These are phyloP conservation scores for Mycena polygramma DNA, from an alignment of 768 basidiomycete genomes.

Conservation along the genomic window DNA sequence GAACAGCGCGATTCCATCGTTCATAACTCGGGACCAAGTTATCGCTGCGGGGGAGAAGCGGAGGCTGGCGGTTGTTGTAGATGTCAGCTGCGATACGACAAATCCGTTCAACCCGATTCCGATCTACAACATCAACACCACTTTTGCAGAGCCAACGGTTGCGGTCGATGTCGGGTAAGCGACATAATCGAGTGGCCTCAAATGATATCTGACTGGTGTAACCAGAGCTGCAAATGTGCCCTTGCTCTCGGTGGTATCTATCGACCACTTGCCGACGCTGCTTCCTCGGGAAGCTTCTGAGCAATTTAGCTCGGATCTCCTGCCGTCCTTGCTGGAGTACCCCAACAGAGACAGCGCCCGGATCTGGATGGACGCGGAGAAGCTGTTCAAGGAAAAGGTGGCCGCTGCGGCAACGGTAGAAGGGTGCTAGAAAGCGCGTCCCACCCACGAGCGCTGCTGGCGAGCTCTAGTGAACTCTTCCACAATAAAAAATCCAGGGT, in stretches of 20 bases:
- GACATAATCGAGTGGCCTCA: constrained; percentile 20
- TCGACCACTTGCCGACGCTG: constrained; percentile 96
- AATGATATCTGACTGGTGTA: constrained; percentile 32
- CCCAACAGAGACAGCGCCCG: constrained; percentile 74
- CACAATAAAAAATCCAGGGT: too few relatives aligned
- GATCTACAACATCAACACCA: constrained; percentile 94
- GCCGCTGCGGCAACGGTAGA: constrained; percentile 52
- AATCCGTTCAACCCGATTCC: constrained; percentile 99
- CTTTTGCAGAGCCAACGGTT: constrained; percentile 92
- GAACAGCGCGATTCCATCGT: constrained; percentile 85
- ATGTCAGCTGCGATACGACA: constrained; percentile 99
- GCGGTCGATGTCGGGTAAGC: constrained; percentile 85
- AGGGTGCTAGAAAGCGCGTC: too few relatives aligned
- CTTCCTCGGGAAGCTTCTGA: constrained; percentile 97
- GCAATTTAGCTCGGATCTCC: constrained; percentile 82
- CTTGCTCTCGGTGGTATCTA: constrained; percentile 88
- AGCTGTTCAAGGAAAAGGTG: constrained; percentile 75
- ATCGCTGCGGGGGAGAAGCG: constrained; percentile 76
- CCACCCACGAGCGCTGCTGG: too few relatives aligned
- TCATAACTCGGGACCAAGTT: constrained; percentile 80
- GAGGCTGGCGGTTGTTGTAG: constrained; percentile 86
- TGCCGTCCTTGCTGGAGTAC: constrained; percentile 61
- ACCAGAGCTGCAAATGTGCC: constrained; percentile 73
- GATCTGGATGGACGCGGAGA: constrained; percentile 92
- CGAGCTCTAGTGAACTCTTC: too few relatives aligned